Evolutionary conservation across 805 yeast genomes (phyloP), one percentile per base, ranked within the genome.

Genomic region (Candida insectalens): DNA sequence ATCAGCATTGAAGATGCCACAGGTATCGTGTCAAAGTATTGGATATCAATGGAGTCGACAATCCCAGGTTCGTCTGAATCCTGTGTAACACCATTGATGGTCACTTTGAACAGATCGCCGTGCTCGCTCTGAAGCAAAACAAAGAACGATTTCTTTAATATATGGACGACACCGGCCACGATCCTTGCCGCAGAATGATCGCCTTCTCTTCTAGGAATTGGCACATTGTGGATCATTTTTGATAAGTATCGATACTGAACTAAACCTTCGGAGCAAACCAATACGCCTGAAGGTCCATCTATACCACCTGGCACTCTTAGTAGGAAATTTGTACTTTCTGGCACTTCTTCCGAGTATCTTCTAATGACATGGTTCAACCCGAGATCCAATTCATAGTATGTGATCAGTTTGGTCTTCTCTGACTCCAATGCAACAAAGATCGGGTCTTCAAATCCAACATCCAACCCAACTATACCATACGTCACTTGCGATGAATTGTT

Each of bases 401-500:
- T 69, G 34, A 89, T 59, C 19, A 48, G 43, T 13, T 41, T 36
- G 5, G 61, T 47, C 37, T 72, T 67, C 34, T 73, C 79, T 6
- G 71, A 57, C 49, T 89, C 97, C 6, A 92, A 56, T 0, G 88
- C 68, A 0, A 85, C 94, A 67, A 88, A 89, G 7, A 74, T 50
- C 0, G 97, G 97, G 47, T 85, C 87, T 14, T 81, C 92, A 51
- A 67, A 79, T 0, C 79, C 83, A 2, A 78, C 80, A 50, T 87
- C 94, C 31, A 89, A 50, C 0, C 81, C 79, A 13, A 70, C 55
- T 2, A 77, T 46, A 12, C 54, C 54, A 21, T 80, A 59, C 0
- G 87, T 74, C 6, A 85, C 48, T 1, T 57, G 45, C 21, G 63
- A 57, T 5, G 74, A 62, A 19, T 71, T 57, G 29, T 65, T 63